Conservation (phyloP, 2,329 filamentous ascomycete genomes). For the Erysiphe neolycopersici region DNA sequence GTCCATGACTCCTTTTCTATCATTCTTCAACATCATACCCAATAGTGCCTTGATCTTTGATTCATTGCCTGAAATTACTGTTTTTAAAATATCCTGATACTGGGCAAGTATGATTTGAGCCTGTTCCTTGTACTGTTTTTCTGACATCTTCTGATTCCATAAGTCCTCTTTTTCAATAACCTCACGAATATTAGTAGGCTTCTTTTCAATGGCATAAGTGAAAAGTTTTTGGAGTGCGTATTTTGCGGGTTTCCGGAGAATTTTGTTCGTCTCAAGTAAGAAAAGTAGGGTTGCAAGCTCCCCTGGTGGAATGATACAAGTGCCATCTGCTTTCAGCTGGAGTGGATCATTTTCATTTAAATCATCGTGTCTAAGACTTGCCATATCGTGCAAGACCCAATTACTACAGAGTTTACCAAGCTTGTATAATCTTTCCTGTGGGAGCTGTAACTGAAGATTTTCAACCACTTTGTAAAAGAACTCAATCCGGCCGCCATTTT, state of each 20-base stretch:
- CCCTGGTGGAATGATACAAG: slow-evolving; percentile 7
- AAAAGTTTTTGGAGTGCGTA: slow-evolving; percentile 28
- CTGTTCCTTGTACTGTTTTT: slow-evolving; percentile 26
- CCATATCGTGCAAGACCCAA: slow-evolving; percentile 52
- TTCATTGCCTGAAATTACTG: slow-evolving; percentile 30
- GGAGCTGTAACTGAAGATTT: slow-evolving; percentile 4
- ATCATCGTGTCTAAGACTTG: slow-evolving; percentile 31
- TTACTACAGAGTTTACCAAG: slow-evolving; percentile 26
- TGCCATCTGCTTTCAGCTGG: slow-evolving; percentile 6
- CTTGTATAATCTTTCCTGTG: slow-evolving; percentile 1
- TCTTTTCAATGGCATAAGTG: slow-evolving; percentile 15
- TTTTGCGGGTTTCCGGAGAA: slow-evolving; percentile 31
- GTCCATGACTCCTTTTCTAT: slow-evolving; percentile 33
- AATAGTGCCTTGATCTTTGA: slow-evolving; percentile 44
- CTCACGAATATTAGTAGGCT: slow-evolving; percentile 17
- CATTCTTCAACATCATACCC: slow-evolving; percentile 37
- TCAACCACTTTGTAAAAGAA: slow-evolving; percentile 50
- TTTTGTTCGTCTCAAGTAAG: slow-evolving; percentile 17
- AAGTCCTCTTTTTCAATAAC: slow-evolving; percentile 31
- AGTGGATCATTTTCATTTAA: slow-evolving; percentile 8
- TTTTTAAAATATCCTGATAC: slow-evolving; percentile 22
- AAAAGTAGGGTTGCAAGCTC: slow-evolving; percentile 19
- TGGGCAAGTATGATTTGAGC: slow-evolving; percentile 28
- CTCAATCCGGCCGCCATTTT: slow-evolving; percentile 54
- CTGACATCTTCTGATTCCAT: slow-evolving; percentile 24